Evolutionary conservation across 306 rosid genomes (phyloP).

Genomic region (Lathyrus oleraceus): DNA sequence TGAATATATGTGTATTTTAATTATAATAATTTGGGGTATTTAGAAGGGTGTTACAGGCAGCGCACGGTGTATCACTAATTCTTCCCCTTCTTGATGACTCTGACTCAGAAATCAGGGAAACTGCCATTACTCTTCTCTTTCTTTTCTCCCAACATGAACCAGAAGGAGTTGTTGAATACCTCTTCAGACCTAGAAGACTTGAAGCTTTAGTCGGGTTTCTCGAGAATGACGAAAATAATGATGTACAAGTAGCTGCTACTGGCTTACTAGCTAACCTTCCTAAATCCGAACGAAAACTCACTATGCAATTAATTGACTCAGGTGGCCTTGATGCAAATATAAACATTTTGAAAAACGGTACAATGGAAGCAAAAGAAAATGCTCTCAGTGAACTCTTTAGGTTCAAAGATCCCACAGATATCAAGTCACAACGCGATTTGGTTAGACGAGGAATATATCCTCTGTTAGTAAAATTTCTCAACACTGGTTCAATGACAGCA

Average conservation of each 20-base stretch:
- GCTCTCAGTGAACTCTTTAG: conserved; percentile 85
- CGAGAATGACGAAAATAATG: conserved; percentile 55
- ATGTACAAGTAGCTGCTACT: conserved; percentile 79
- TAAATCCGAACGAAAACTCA: conserved; percentile 62
- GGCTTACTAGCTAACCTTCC: conserved; percentile 81
- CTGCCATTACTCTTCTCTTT: conserved; percentile 59
- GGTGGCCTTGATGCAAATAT: conserved; percentile 66
- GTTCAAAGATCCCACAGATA: conserved; percentile 71
- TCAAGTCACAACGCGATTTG: conserved; percentile 57
- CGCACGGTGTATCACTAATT: conserved; percentile 57
- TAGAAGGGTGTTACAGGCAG: no score
- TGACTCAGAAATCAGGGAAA: conserved; percentile 63
- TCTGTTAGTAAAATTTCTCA: conserved; percentile 60
- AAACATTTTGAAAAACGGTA: conserved; percentile 60
- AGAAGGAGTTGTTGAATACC: conserved; percentile 77
- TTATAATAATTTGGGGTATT: no score
- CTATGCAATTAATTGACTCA: conserved; percentile 56
- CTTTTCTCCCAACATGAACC: conserved; percentile 79
- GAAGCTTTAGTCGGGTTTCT: conserved; percentile 81
- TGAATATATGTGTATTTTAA: no score
- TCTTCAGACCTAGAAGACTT: conserved; percentile 72
- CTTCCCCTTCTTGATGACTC: conserved; percentile 72
- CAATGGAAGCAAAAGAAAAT: conserved; percentile 71
- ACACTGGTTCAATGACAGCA: conserved; percentile 57
- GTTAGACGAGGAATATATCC: conserved; percentile 72